Conservation (phyloP, 345 rosid species). For the Jatropha curcas region DNA sequence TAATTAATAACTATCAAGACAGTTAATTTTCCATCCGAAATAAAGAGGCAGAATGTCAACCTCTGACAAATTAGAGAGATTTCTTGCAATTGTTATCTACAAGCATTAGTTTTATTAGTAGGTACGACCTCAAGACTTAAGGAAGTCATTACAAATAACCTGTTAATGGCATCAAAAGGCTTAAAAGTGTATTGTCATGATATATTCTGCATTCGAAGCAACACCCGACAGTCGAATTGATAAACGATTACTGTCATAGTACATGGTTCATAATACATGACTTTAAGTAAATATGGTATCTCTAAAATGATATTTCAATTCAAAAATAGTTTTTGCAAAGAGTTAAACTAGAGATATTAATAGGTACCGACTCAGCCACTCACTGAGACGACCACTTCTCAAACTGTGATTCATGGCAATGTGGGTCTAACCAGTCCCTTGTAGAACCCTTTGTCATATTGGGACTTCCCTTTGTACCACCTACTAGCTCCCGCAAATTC, state of each 20-base stretch:
- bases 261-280: constrained; percentile 37
- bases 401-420: constrained; percentile 83
- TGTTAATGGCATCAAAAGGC: not conserved
- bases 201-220: constrained; percentile 11
- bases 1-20: too few relatives aligned
- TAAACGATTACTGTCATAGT: constrained; percentile 19
- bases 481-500: constrained; percentile 71
- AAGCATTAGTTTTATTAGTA: too few relatives aligned
- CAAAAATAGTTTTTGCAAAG: constrained; percentile 4
- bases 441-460: constrained; percentile 53
- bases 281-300: constrained; percentile 14
- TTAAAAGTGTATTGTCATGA: not conserved
- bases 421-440: constrained; percentile 91
- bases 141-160: not conserved
- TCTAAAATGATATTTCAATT: constrained; percentile 17
- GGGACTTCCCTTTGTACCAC: constrained; percentile 41
- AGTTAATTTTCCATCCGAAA: too few relatives aligned
- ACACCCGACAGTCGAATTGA: constrained; percentile 11
- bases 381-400: constrained; percentile 60
- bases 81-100: too few relatives aligned
- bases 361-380: constrained; percentile 16
- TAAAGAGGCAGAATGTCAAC: too few relatives aligned
- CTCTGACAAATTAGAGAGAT: too few relatives aligned
- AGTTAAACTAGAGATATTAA: constrained; percentile 5
- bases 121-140: too few relatives aligned